Evolutionary conservation across 352 stramenopile species (phyloP).

Genomic region (Globisporangium nagaii): DNA sequence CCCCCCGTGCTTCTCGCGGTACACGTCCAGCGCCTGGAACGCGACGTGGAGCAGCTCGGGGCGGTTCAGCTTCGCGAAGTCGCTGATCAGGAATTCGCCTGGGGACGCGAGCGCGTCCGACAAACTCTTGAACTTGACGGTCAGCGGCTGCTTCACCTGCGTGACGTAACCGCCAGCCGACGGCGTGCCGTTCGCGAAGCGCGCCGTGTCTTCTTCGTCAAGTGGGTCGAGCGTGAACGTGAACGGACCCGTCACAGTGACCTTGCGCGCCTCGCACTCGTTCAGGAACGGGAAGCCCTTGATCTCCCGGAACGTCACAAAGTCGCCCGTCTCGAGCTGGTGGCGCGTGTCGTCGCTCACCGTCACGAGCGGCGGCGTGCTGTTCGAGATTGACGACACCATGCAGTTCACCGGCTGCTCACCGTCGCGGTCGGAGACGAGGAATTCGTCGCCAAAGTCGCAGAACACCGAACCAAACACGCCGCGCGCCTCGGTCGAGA

Average conservation of each 20-base stretch:
- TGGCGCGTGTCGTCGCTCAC: slow-evolving; percentile 98
- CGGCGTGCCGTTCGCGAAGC: slow-evolving; percentile 57
- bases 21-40: slow-evolving; percentile 86
- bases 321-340: slow-evolving; percentile 95
- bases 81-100: slow-evolving; percentile 95
- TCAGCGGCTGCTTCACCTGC: slow-evolving; percentile 95
- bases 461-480: slow-evolving; percentile 97
- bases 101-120: slow-evolving; percentile 78
- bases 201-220: slow-evolving; percentile 61
- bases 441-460: slow-evolving; percentile 96
- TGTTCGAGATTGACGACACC: slow-evolving; percentile 91
- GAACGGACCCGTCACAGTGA: slow-evolving; percentile 89
- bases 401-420: slow-evolving; percentile 91
- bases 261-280: slow-evolving; percentile 47
- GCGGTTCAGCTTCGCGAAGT: slow-evolving; percentile 97
- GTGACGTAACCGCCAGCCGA: slow-evolving; percentile 85
- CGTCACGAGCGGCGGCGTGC: slow-evolving; percentile 86
- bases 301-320: slow-evolving; percentile 95
- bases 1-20: slow-evolving; percentile 64
- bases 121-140: slow-evolving; percentile 91
- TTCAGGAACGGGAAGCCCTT: slow-evolving; percentile 90
- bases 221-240: slow-evolving; percentile 95
- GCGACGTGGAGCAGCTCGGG: slow-evolving; percentile 87
- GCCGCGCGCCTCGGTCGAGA: slow-evolving; percentile 88
- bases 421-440: slow-evolving; percentile 92